These are phyloP conservation scores for Carex littledalei DNA, from an alignment of 176 grass and related monocot species.

Conservation along the genomic window DNA sequence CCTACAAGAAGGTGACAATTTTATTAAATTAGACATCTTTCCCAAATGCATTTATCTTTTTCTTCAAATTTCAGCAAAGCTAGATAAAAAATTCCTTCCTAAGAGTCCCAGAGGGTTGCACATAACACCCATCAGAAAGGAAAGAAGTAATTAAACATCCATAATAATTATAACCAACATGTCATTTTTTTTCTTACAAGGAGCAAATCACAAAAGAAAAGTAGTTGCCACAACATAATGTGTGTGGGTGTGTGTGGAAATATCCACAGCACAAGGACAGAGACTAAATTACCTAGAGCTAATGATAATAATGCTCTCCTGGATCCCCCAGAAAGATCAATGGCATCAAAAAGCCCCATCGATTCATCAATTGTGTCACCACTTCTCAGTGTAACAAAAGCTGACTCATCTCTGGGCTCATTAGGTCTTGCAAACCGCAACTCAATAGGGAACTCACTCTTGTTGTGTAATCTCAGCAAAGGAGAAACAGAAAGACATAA, in stretches of 20 bases:
- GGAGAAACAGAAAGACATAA: conserved; percentile 69
- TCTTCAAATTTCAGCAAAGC: background rate
- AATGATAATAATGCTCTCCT: conserved; percentile 73
- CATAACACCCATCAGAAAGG: background rate
- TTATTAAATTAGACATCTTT: conserved; percentile 5
- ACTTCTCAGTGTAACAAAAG: conserved; percentile 51
- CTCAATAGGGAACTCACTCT: conserved; percentile 62
- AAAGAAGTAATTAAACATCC: background rate
- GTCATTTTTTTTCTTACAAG: background rate
- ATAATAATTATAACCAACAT: background rate
- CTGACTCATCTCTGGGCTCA: conserved; percentile 50
- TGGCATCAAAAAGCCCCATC: conserved; percentile 51
- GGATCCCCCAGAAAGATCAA: conserved; percentile 71
- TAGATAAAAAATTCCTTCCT: background rate
- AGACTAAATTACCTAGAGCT: conserved; percentile 54
- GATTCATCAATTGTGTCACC: conserved; percentile 78
- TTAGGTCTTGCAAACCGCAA: conserved; percentile 55
- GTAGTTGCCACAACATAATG: background rate
- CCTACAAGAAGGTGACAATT: conserved; percentile 44
- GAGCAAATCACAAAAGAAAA: background rate
- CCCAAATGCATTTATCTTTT: background rate
- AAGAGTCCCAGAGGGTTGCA: background rate
- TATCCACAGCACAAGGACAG: background rate
- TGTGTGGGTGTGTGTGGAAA: background rate
- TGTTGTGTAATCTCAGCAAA: conserved; percentile 71